Base-by-base conservation (phyloP, 1,139 yeast genomes). In the Candida glucosophila region DNA sequence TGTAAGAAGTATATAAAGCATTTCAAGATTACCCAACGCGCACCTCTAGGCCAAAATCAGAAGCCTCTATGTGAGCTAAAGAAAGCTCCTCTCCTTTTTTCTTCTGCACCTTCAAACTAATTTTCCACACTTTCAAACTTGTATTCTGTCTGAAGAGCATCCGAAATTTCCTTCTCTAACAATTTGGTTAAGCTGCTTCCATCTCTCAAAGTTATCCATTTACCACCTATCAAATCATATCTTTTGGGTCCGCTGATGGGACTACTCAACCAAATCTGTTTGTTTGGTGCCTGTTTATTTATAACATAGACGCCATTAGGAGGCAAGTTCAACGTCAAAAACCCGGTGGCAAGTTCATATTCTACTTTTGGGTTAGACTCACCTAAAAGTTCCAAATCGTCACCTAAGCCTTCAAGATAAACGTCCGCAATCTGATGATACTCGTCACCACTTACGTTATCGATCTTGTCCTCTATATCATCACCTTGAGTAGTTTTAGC, bases 251-350 rank as follows among this genome's bases (percentile, higher is more conserved):
- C 97, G n/a, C 92, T 80, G 4, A 82, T 44, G 0, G 97, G 97
- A 20, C 93, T 80, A 33, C 92, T 75, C 28, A 85, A 66, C 97
- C 97, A 86, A 21, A 86, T 77, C 49, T 86, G 97, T 51, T 79
- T 78, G 52, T 83, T 86, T 3, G 95, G 94, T 1, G 96, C 95
- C 54, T 88, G 95, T 47, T 83, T 83, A 57, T 86, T 88, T 40
- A 88, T 76, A 17, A 86, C 93, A 48, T 86, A 86, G 2, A 88
- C 72, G 2, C 95, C 95, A 19, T 62, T 56, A 3, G 73, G 68
- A 3, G 85, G 81, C 17, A 80, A 47, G 3, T 63, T 67, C 33
- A 86, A 51, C 3, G 88, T 77, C 57, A 86, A 55, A 8, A 86
- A 95, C 3, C 96, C 96, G 33, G 80, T 88, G 46, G 75, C 66